Base-by-base conservation (phyloP, 345 rosid genomes). In the Rubroshorea leprosula region DNA sequence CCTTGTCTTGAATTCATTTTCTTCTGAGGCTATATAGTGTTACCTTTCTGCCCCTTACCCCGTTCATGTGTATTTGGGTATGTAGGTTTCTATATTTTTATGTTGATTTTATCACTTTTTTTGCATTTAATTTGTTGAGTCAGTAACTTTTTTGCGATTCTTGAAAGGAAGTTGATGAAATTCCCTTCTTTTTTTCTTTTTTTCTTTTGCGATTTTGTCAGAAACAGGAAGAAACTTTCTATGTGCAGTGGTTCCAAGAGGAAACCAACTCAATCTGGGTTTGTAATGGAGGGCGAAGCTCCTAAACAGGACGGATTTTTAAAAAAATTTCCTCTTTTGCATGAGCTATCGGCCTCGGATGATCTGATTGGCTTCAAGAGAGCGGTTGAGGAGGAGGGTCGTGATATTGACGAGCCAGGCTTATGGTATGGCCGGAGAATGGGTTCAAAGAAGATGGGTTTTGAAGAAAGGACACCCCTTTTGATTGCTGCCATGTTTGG, bases 401-500 rank as follows among this genome's bases (percentile, higher is more conserved):
- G 45, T 5, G 74, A 72, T 66, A 67, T 92, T 21, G 82, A 89
- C 61, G 73, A 78, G 62, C 66, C 74, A 0, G 75, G 87, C 35
- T 68, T 81, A 27, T 92, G 98, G 98, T 92, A 89, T 58, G 95
- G 90, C 18, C 62, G 89, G 66, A 72, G 77, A 52, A 69, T 76
- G 2, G 95, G 90, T 16, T 70, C 84, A 0, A 81, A 66, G 60
- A 75, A 72, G 78, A 83, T 86, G 89, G 76, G 87, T 14, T 74
- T 78, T 10, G 87, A 83, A 41, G 86, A 86, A 73, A 78, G 98
- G 54, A 89, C 96, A 0, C 91, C 96, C 27, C 84, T 92, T 39
- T 80, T 89, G 95, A 68, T 92, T 45, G 96, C 98, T 50, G 82
- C 93, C n/a, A 71, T 81, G 82, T 92, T 68, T 50, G 96, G 95